Evolutionary conservation across 768 basidiomycete species (phyloP), one percentile per base, ranked within the genome.

Genomic region (Cystobasidium onofrii): DNA sequence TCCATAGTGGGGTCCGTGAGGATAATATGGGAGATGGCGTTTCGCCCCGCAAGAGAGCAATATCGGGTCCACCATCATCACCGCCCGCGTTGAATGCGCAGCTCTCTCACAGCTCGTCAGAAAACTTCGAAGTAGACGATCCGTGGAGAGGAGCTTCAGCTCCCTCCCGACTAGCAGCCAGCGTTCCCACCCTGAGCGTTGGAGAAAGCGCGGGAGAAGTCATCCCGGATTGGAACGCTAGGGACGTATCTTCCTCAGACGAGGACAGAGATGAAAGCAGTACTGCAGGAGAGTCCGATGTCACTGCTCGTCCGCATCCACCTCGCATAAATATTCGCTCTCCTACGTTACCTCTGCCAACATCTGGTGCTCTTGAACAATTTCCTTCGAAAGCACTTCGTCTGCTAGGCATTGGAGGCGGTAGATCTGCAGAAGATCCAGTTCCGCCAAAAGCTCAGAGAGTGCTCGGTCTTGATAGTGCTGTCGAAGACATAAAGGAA

Each of bases 401-500:
- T 36, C 20, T 71, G 2, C 54, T 71, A 29, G 69, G 69, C 6
- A 27, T 71, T 3, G 54, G 46, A 12, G 25, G 43, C 20, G n/a
- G 33, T 20, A 52, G 27, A n/a, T 23, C 69, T 60, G 13, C 23
- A 4, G 13, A 71, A 2, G 33, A 31, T 46, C 12, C 20, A 25
- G 69, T 71, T 13, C 69, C 69, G 3, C 33, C 54, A 25, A 71
- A 71, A 71, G 69, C 69, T 15, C 69, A 71, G 54, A 54, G 69
- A 1, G 36, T 71, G 4, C 55, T 71, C 17, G 69, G 69, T 4
- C 1, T 71, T 6, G 34, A 60, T 2, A 34, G 20, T 20, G 31
- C 12, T 7, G 20, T n/a, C 23, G 10, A 10, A 1, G 17, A 25
- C n/a, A 7, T 3, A 17, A 2, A 12, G 34, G 10, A 31, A 29